Conservation (phyloP, 208 protist species). For the Wallacemonas rigidus region DNA sequence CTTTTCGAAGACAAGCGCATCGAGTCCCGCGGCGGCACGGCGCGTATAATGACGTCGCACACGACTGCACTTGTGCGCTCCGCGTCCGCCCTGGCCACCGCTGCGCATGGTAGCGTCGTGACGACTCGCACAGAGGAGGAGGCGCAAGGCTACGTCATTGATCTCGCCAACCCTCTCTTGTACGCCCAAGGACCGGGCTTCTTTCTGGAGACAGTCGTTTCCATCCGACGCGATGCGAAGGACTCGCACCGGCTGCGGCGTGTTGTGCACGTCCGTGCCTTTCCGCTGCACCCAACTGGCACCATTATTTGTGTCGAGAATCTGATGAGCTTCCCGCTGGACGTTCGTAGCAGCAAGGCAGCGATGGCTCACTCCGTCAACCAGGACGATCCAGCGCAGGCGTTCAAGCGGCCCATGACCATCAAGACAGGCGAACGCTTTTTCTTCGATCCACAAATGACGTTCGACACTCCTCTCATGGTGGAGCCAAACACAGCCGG, state of each 20-base stretch:
- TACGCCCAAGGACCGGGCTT: constrained; percentile 60
- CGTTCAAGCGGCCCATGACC: constrained; percentile 18
- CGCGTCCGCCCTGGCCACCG: not conserved
- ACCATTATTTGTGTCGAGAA: constrained; percentile 85
- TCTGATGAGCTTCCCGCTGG: constrained; percentile 46
- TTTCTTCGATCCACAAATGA: constrained; percentile 51
- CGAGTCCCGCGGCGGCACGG: constrained; percentile 37
- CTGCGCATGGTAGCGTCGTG: not conserved
- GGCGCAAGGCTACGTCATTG: constrained; percentile 37
- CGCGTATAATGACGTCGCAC: constrained; percentile 43
- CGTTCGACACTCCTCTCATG: constrained; percentile 42
- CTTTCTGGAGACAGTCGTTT: constrained; percentile 58
- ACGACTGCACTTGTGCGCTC: constrained; percentile 20
- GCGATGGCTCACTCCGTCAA: not conserved
- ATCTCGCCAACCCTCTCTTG: constrained; percentile 56
- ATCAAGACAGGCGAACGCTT: constrained; percentile 46
- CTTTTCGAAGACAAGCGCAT: constrained; percentile 36
- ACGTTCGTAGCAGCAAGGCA: constrained; percentile 23
- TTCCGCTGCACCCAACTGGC: constrained; percentile 61
- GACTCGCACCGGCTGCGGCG: constrained; percentile 46
- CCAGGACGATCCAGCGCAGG: not conserved
- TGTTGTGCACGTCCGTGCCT: constrained; percentile 55
- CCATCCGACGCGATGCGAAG: constrained; percentile 31
- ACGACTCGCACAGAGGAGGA: constrained; percentile 5
- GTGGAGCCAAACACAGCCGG: constrained; percentile 46